A percentile compares a stretch with the other conserved stretches of the same genome.
phyloP scores from a whole-genome alignment of 2,329 filamentous ascomycete genomes.

The Colletotrichum sp. region DNA sequence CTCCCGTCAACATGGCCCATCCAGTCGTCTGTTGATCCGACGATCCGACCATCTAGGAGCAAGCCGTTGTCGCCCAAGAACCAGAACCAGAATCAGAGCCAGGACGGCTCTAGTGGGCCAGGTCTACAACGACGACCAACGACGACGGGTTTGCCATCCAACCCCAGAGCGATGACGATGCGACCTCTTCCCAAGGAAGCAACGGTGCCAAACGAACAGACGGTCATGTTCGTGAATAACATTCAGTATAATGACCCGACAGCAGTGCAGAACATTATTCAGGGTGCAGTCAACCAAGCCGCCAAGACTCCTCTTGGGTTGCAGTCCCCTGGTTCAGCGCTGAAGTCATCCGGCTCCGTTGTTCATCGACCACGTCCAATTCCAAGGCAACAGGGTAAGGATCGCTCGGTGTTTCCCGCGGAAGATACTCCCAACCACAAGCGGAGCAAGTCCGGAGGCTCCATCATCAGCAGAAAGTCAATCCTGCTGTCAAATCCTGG shows the following conservation, averaged over 20 bases:
- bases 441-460: conserved; percentile 55
- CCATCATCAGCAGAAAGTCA: conserved; percentile 49
- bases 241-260: conserved; percentile 60
- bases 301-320: conserved; percentile 19
- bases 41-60: conserved; percentile 36
- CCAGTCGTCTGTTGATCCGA: conserved; percentile 32
- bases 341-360: conserved; percentile 42
- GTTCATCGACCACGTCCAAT: conserved; percentile 63
- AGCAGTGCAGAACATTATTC: conserved; percentile 54
- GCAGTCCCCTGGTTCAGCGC: background rate
- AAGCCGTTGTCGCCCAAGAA: conserved; percentile 31
- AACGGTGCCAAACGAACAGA: conserved; percentile 41
- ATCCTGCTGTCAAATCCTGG: conserved; percentile 48
- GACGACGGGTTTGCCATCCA: conserved; percentile 49
- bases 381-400: conserved; percentile 51
- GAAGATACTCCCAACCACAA: conserved; percentile 49
- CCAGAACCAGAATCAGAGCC: conserved; percentile 12
- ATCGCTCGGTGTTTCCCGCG: conserved; percentile 52
- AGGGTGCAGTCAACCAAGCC: conserved; percentile 42
- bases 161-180: conserved; percentile 46
- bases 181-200: conserved; percentile 32
- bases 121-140: conserved; percentile 47
- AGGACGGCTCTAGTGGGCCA: conserved; percentile 20
- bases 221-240: conserved; percentile 61
- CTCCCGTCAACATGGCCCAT: conserved; percentile 28